A percentile compares a stretch with the other conserved stretches of the same genome.
Conservation (phyloP, 1,284 basidiomycete genomes). For the Schizophyllum amplum region DNA sequence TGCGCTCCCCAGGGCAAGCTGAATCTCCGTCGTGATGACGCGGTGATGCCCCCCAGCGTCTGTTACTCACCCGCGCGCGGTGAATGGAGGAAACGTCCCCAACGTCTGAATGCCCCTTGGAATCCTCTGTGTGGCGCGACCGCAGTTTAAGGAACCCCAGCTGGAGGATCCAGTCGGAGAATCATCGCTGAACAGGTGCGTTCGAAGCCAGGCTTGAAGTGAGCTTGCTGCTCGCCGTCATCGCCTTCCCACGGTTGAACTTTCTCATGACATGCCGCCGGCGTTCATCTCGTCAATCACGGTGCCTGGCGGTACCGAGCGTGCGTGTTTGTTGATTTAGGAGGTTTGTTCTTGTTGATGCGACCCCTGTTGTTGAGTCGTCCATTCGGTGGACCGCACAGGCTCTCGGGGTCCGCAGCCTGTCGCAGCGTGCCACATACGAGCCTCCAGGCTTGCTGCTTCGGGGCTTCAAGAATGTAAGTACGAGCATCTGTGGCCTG, state of each 20-base stretch:
- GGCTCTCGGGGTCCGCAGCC: too few species aligned
- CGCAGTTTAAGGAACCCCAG: neutral
- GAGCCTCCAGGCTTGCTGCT: too few species aligned
- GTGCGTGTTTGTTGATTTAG: too few species aligned
- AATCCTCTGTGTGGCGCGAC: neutral
- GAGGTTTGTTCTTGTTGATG: neutral
- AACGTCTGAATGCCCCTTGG: neutral
- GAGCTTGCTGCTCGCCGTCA: neutral
- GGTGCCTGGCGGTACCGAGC: neutral
- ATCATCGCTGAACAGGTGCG: neutral
- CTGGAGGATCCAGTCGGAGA: neutral
- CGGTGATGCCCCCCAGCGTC: neutral
- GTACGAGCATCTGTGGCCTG: too few species aligned
- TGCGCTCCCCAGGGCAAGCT: neutral
- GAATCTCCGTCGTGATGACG: neutral
- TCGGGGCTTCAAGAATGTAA: too few species aligned
- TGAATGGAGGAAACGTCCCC: neutral
- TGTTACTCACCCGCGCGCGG: neutral
- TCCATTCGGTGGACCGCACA: neutral
- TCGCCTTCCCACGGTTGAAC: neutral
- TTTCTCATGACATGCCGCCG: neutral
- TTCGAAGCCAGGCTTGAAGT: neutral
- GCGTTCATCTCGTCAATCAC: neutral
- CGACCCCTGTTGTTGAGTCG: neutral
- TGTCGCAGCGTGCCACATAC: neutral